phyloP scores from a whole-genome alignment of 495 filamentous ascomycete genomes.

The Penicillium lividum region DNA sequence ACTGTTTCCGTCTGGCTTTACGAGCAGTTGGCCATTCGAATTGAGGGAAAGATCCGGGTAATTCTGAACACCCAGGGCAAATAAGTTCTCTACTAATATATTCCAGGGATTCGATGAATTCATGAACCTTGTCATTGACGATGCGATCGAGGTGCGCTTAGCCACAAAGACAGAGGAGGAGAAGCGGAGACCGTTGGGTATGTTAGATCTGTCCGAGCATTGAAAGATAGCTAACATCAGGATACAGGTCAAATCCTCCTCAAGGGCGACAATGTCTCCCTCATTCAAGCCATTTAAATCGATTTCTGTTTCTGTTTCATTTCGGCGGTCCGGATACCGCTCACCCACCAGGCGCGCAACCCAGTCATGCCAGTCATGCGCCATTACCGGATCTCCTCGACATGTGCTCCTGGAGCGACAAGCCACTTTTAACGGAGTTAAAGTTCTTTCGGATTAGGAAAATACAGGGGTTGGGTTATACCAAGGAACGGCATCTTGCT shows the following conservation, averaged over 20 bases:
- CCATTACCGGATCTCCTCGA: slow-evolving; percentile 65
- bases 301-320: slow-evolving; percentile 25
- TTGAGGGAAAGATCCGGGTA: slow-evolving; percentile 93
- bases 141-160: slow-evolving; percentile 89
- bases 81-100: slow-evolving; percentile 4
- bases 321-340: slow-evolving; percentile 37
- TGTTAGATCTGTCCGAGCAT: slow-evolving; percentile 21
- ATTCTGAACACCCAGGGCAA: background rate
- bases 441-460: slow-evolving; percentile 19
- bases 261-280: slow-evolving; percentile 95
- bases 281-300: slow-evolving; percentile 74
- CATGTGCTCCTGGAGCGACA: slow-evolving; percentile 86
- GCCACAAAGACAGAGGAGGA: slow-evolving; percentile 80
- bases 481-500: slow-evolving; percentile 59
- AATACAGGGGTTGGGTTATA: slow-evolving; percentile 27
- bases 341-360: slow-evolving; percentile 66
- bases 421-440: slow-evolving; percentile 60
- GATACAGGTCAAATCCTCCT: slow-evolving; percentile 85
- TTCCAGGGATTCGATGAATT: slow-evolving; percentile 93
- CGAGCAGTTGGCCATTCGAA: slow-evolving; percentile 89
- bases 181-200: slow-evolving; percentile 78
- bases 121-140: slow-evolving; percentile 97
- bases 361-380: slow-evolving; percentile 56
- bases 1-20: slow-evolving; percentile 95
- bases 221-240: background rate